A percentile compares a stretch with the other conserved stretches of the same genome.
These are phyloP conservation scores for Penicillium concentricum DNA, from an alignment of 2,329 filamentous ascomycete species.

Conservation along the genomic window DNA sequence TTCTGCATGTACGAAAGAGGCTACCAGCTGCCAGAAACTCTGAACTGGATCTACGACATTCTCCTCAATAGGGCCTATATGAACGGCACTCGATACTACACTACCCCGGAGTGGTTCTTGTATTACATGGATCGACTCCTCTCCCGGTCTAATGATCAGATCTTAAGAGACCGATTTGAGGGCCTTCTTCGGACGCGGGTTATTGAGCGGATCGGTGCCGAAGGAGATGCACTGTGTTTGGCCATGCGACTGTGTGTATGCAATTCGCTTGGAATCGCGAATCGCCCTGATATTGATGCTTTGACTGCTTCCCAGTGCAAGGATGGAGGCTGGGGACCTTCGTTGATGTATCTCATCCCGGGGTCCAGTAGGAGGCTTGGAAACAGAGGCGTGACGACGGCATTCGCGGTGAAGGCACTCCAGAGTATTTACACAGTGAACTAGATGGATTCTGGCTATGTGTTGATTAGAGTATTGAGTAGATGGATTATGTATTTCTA, in stretches of 20 bases:
- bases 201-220: background rate
- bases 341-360: background rate
- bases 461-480: background rate
- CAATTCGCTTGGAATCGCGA: background rate
- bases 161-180: background rate
- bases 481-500: too few species aligned
- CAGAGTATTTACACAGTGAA: background rate
- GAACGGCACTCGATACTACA: background rate
- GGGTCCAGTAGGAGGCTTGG: background rate
- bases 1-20: background rate
- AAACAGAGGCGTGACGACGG: background rate
- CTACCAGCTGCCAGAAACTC: background rate
- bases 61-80: background rate
- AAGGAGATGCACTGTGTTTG: background rate
- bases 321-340: background rate
- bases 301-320: background rate
- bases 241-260: background rate
- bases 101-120: background rate
- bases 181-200: background rate
- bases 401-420: background rate
- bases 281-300: background rate
- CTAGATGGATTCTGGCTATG: background rate
- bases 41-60: background rate
- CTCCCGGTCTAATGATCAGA: background rate
- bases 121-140: background rate